These are phyloP conservation scores for Parasarocladium wereldwijsianum DNA, from an alignment of 2,329 filamentous ascomycete genomes.

Conservation along the genomic window DNA sequence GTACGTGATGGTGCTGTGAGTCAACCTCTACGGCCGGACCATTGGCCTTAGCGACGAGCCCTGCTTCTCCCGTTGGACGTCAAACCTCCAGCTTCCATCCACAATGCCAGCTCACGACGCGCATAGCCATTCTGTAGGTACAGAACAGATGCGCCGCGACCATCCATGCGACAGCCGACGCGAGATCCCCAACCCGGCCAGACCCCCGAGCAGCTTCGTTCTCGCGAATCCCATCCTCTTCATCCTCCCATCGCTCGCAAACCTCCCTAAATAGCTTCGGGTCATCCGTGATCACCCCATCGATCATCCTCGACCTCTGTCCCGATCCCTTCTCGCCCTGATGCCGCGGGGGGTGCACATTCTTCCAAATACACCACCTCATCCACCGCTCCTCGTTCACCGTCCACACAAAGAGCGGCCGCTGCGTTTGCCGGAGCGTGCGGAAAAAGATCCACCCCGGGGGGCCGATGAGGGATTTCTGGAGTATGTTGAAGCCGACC, in stretches of 20 bases:
- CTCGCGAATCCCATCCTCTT: conserved; percentile 13
- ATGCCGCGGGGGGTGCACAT: conserved; percentile 6
- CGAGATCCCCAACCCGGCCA: not conserved
- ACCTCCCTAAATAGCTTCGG: conserved; percentile 53
- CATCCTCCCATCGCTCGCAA: conserved; percentile 25
- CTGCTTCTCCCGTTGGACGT: not conserved
- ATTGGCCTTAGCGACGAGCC: no score
- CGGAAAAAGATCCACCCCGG: conserved; percentile 52
- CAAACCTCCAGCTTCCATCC: not conserved
- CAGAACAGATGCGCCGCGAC: not conserved
- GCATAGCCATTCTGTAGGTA: not conserved
- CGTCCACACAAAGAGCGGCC: conserved; percentile 68
- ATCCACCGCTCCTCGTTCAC: conserved; percentile 69
- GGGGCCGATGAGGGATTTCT: conserved; percentile 52
- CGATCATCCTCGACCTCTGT: no score
- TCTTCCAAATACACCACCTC: conserved; percentile 55
- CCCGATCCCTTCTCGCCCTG: conserved; percentile 1
- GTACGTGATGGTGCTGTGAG: no score
- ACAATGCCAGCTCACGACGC: not conserved
- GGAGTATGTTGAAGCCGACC: conserved; percentile 66
- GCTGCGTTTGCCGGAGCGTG: conserved; percentile 31
- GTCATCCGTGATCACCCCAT: conserved; percentile 80
- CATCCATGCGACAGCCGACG: not conserved
- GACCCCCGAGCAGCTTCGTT: conserved; percentile 1
- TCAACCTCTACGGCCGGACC: no score